Percentiles rank a stretch among this genome's conserved stretches.
Evolutionary conservation across 2,329 filamentous ascomycete species (phyloP).

Genomic region (Chaetomiaceae sp.): DNA sequence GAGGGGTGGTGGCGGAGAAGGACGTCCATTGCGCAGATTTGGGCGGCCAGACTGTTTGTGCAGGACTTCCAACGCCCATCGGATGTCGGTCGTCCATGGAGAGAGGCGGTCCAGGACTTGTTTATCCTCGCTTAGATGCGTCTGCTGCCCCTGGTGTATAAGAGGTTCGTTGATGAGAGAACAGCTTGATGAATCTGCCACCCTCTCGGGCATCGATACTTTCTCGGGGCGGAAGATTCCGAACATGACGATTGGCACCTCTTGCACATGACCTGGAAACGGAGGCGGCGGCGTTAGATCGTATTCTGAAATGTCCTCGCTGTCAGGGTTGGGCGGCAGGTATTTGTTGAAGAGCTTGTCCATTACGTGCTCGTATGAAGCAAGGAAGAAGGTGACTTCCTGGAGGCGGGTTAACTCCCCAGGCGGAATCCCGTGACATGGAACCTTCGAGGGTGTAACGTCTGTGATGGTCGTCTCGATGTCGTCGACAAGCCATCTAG

Average conservation of each 20-base stretch:
- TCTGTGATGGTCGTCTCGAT: background rate
- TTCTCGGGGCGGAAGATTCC: background rate
- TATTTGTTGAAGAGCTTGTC: background rate
- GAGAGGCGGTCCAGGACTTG: background rate
- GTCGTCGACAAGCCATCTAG: background rate
- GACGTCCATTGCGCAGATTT: background rate
- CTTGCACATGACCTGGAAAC: background rate
- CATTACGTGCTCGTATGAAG: background rate
- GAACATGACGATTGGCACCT: background rate
- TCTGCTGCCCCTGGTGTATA: background rate
- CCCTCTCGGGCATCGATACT: background rate
- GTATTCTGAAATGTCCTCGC: background rate
- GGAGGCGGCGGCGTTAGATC: background rate
- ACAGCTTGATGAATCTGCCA: background rate
- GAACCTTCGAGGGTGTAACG: background rate
- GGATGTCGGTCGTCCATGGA: background rate
- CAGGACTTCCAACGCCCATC: background rate
- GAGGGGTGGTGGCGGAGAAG: background rate
- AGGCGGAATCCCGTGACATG: background rate
- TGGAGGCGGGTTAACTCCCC: background rate
- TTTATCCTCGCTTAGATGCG: background rate
- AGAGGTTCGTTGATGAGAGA: background rate
- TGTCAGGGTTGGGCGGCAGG: background rate
- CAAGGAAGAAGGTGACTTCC: constrained; percentile 3
- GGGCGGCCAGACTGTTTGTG: background rate